Percentiles rank a stretch among this genome's conserved stretches.
These are phyloP conservation scores for Agarophyton chilense DNA, from an alignment of 23 red algal species.

Conservation along the genomic window DNA sequence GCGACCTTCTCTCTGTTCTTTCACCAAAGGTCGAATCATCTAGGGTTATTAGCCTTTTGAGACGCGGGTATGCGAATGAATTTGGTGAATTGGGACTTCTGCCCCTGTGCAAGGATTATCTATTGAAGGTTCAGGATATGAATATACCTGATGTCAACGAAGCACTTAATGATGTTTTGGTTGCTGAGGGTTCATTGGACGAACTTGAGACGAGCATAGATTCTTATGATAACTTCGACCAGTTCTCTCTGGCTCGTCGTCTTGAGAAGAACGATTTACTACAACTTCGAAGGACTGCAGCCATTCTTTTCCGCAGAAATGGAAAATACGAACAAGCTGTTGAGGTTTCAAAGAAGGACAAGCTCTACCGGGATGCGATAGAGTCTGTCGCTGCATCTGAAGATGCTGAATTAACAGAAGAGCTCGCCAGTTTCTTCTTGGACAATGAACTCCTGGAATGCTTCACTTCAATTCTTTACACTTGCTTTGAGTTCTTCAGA, in stretches of 20 bases:
- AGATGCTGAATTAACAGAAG: slow-evolving; percentile 87
- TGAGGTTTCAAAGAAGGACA: slow-evolving; percentile 88
- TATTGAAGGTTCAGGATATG: slow-evolving; percentile 84
- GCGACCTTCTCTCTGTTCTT: slow-evolving; percentile 91
- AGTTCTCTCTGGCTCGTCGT: slow-evolving; percentile 76
- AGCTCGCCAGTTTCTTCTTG: slow-evolving; percentile 88
- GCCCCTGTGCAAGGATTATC: slow-evolving; percentile 86
- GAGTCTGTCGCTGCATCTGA: slow-evolving; percentile 83
- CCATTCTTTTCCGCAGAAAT: slow-evolving; percentile 80
- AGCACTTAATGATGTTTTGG: slow-evolving; percentile 93
- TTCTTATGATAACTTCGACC: slow-evolving; percentile 97
- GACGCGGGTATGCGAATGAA: slow-evolving; percentile 44
- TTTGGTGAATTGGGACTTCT: slow-evolving; percentile 85
- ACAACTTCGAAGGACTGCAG: slow-evolving; percentile 73
- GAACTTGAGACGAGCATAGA: slow-evolving; percentile 77
- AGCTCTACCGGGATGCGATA: slow-evolving; percentile 84
- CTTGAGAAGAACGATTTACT: slow-evolving; percentile 83
- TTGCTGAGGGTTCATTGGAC: slow-evolving; percentile 84
- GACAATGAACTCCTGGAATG: slow-evolving; percentile 77
- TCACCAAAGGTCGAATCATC: slow-evolving; percentile 80
- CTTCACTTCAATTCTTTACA: slow-evolving; percentile 89
- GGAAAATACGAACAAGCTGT: slow-evolving; percentile 95
- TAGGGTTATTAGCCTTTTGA: slow-evolving; percentile 80
- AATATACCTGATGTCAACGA: slow-evolving; percentile 95
- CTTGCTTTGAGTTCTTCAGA: slow-evolving; percentile 91